Evolutionary conservation across 306 rosid species (phyloP).

Genomic region (Mimosa bimucronata): DNA sequence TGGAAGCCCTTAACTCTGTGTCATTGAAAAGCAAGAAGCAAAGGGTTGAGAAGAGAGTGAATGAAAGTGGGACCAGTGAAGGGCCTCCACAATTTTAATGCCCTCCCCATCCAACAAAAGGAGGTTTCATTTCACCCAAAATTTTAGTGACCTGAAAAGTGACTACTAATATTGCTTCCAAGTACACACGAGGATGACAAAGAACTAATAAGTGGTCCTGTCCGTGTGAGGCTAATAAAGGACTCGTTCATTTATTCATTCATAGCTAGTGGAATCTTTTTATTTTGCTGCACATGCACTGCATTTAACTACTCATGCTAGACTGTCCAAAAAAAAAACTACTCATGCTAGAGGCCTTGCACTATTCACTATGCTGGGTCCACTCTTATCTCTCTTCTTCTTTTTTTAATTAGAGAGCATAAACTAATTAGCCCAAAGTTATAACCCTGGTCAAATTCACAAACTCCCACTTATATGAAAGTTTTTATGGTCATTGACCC

Average conservation of each 20-base stretch:
- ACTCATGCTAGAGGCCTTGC: background rate
- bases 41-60: background rate
- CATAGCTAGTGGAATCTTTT: background rate
- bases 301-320: background rate
- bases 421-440: too few relatives aligned
- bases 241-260: background rate
- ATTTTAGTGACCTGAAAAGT: background rate
- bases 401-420: too few relatives aligned
- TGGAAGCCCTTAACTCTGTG: background rate
- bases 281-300: background rate
- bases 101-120: background rate
- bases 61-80: background rate
- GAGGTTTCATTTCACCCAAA: background rate
- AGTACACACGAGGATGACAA: background rate
- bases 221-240: background rate
- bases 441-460: too few relatives aligned
- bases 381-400: background rate
- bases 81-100: background rate
- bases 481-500: too few relatives aligned
- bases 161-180: background rate
- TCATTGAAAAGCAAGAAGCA: background rate
- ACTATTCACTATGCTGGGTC: background rate
- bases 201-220: background rate
- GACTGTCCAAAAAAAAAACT: too few relatives aligned
- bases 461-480: too few relatives aligned